These are phyloP conservation scores for Pseudonectria foliicola DNA, from an alignment of 2,329 filamentous ascomycete genomes.

Conservation along the genomic window DNA sequence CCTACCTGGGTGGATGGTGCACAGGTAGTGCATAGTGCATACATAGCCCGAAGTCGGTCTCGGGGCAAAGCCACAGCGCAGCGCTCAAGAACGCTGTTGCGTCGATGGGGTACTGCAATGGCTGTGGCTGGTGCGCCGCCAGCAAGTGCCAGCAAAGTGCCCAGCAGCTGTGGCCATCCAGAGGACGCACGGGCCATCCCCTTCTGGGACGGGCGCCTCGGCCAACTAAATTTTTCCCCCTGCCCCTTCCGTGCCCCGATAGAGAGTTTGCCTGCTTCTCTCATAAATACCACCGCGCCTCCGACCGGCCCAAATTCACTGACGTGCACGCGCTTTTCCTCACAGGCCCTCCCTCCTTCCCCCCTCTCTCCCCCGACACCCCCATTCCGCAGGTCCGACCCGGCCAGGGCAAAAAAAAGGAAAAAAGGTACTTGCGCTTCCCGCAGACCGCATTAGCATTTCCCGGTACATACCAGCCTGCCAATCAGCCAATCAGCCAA, in stretches of 20 bases:
- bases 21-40: too few relatives aligned
- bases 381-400: slow-evolving; percentile 3
- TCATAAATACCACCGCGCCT: slow-evolving; percentile 42
- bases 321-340: slow-evolving; percentile 41
- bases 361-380: slow-evolving; percentile 13
- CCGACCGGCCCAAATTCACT: slow-evolving; percentile 36
- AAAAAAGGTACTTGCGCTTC: slow-evolving; percentile 14
- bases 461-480: slow-evolving; percentile 3
- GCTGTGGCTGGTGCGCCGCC: too few relatives aligned
- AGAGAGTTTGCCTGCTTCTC: slow-evolving; percentile 30
- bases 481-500: slow-evolving; percentile 7
- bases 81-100: too few relatives aligned
- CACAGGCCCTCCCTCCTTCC: slow-evolving; percentile 29
- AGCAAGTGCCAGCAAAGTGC: background rate
- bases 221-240: slow-evolving; percentile 30
- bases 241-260: slow-evolving; percentile 30
- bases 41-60: background rate
- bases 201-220: slow-evolving; percentile 14
- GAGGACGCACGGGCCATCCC: slow-evolving; percentile 6
- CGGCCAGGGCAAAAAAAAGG: slow-evolving; percentile 12
- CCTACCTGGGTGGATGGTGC: too few relatives aligned
- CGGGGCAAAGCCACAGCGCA: background rate
- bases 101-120: too few relatives aligned
- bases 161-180: background rate
- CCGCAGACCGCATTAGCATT: slow-evolving; percentile 7